These are phyloP conservation scores for Chlorella sp. DNA, from an alignment of 139 green algal species.

Conservation along the genomic window DNA sequence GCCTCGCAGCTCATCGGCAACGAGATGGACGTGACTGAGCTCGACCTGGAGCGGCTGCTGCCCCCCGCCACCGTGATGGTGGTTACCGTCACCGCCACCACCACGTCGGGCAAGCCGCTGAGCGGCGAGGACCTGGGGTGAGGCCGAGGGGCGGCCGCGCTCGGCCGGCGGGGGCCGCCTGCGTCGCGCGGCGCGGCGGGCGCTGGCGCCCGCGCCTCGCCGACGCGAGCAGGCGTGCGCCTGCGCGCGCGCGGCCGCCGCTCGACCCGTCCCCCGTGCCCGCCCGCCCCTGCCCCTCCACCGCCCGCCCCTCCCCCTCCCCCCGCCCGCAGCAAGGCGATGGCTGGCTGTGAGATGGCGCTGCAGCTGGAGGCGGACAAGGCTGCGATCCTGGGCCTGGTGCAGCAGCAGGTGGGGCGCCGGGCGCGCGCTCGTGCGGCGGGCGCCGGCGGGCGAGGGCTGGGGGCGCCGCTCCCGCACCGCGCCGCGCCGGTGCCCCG, in stretches of 20 bases:
- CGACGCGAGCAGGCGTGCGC: neutral
- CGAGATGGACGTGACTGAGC: constrained; percentile 69
- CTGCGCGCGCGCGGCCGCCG: neutral
- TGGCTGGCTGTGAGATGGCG: constrained; percentile 78
- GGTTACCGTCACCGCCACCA: constrained; percentile 94
- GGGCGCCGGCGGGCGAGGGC: no score
- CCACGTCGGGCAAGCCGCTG: constrained; percentile 83
- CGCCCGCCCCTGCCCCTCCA: neutral
- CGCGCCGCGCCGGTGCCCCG: no score
- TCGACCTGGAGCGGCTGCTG: constrained; percentile 79
- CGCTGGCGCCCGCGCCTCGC: neutral
- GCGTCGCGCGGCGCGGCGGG: no score
- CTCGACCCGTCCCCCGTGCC: neutral
- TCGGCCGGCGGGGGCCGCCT: no score
- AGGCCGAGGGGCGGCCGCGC: neutral
- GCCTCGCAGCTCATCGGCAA: constrained; percentile 59
- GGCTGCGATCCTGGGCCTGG: constrained; percentile 77
- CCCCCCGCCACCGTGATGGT: constrained; percentile 96
- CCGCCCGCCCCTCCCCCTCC: neutral
- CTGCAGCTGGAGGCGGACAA: constrained; percentile 89
- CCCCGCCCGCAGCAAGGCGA: constrained; percentile 24
- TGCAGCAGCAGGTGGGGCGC: constrained; percentile 59
- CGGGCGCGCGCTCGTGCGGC: neutral
- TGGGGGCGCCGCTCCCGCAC: no score
- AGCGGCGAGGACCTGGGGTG: constrained; percentile 52